Base-by-base conservation (phyloP, 2,329 filamentous ascomycete genomes). In the Tolypocladium amazonense region DNA sequence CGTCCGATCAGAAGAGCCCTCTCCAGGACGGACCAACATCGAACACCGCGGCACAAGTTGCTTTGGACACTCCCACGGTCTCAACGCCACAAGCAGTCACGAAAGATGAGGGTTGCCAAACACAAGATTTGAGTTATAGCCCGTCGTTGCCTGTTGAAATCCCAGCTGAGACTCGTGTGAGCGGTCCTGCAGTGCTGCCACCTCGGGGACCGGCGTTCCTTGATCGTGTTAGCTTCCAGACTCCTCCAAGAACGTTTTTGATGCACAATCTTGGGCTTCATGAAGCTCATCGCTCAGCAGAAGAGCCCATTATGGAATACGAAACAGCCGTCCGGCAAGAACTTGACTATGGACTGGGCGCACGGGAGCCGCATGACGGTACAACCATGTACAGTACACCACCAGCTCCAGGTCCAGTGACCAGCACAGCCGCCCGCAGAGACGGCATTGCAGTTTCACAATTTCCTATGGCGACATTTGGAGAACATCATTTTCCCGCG, bases 101-200 rank as follows among this genome's bases (percentile, higher is more conserved):
- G 72, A 67, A 73, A 6, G 72, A 75, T 57, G 71, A 72, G 45
- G 70, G 69, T 11, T 73, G 68, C 11, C 73, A 74, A 57, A 75
- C 72, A 7, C 62, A 66, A 39, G 68, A 71, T 35, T 56, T 68
- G 39, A 66, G 69, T 43, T 68, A 69, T 54, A 68, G 65, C 23
- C 67, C 70, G 4, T 64, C 66, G 43, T 59, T 64, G 25, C 69
- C 65, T 27, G 66, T 69, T n/a, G 65, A 69, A 56, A 63, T 69
- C n/a, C 65, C 67, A 45, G 68, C 66, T 20, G 67, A 73, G 61
- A 58, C 66, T 15, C 66, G 63, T 18, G 56, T 66, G 20, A 38
- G 59, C 2, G 60, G 52, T 23, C 35, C 59, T 35, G 12, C 56
- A n/a, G 57, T 62, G 23, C 25, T 52, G 15, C 59, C 61, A 8